A percentile compares a stretch with the other conserved stretches of the same genome.
These are phyloP conservation scores for Cyclospora cayetanensis DNA, from an alignment of 169 alveolate genomes.

Conservation along the genomic window DNA sequence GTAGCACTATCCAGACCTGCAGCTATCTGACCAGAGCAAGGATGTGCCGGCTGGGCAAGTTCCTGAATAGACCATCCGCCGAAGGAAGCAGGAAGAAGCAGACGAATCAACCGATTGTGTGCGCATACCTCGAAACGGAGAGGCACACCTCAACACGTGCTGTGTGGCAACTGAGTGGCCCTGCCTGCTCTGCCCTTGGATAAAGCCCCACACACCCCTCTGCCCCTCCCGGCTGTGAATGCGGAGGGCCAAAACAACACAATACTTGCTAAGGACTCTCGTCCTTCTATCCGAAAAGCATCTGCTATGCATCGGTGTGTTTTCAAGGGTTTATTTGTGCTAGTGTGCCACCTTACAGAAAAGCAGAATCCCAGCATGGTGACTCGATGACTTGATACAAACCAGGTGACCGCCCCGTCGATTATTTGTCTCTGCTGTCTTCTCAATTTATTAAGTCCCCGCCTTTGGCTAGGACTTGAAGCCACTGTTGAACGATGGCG, in stretches of 20 bases:
- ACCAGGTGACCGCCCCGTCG: neutral
- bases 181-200: no score
- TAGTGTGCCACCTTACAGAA: conserved; percentile 18
- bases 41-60: neutral
- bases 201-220: no score
- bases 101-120: no score
- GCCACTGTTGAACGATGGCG: neutral
- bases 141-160: no score
- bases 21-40: conserved; percentile 1
- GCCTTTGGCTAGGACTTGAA: neutral
- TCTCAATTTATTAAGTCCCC: neutral
- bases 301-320: no score
- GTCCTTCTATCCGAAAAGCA: no score
- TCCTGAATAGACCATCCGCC: neutral
- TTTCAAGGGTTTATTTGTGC: no score
- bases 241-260: no score
- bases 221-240: no score
- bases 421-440: neutral
- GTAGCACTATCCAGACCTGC: neutral
- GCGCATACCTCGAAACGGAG: no score
- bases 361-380: conserved; percentile 19
- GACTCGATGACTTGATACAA: neutral
- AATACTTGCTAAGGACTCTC: no score
- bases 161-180: no score
- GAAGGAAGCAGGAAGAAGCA: neutral